phyloP scores from a whole-genome alignment of 1,139 yeast genomes.

The Debaryomyces fabryi region DNA sequence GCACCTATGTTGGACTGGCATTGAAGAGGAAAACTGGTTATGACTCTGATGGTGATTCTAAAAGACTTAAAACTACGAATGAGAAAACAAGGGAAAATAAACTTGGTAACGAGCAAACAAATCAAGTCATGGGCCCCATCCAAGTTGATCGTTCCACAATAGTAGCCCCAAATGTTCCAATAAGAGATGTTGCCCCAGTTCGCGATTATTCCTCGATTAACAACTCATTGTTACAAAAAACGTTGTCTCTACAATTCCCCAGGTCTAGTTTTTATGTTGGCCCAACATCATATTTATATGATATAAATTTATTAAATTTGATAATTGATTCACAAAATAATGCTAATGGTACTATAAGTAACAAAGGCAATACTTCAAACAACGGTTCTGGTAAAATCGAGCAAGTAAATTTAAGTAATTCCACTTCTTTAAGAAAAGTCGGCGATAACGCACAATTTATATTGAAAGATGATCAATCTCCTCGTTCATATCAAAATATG shows the following conservation, averaged over 20 bases:
- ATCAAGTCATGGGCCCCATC: background rate
- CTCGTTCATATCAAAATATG: slow-evolving; percentile 61
- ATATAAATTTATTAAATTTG: slow-evolving; percentile 55
- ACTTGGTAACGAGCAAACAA: background rate
- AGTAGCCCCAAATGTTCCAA: slow-evolving; percentile 54
- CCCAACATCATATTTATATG: slow-evolving; percentile 67
- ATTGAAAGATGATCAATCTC: slow-evolving; percentile 71
- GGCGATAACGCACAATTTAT: slow-evolving; percentile 66
- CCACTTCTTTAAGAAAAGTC: slow-evolving; percentile 67
- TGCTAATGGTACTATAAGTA: slow-evolving; percentile 10
- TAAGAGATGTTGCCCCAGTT: slow-evolving; percentile 56
- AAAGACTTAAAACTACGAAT: slow-evolving; percentile 14
- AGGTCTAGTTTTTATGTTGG: slow-evolving; percentile 78
- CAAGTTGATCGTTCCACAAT: slow-evolving; percentile 15
- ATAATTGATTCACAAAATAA: slow-evolving; percentile 49
- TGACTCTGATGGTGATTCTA: slow-evolving; percentile 23
- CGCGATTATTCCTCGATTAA: slow-evolving; percentile 58
- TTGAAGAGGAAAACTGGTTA: slow-evolving; percentile 30
- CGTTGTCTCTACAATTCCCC: slow-evolving; percentile 63
- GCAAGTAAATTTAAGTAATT: slow-evolving; percentile 61
- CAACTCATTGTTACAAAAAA: slow-evolving; percentile 47
- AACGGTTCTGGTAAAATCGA: slow-evolving; percentile 46
- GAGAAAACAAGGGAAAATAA: background rate
- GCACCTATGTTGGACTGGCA: slow-evolving; percentile 52
- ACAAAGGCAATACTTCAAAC: slow-evolving; percentile 14